Conservation (phyloP, 164 flowering plant genomes). For the Pachysandra terminalis region DNA sequence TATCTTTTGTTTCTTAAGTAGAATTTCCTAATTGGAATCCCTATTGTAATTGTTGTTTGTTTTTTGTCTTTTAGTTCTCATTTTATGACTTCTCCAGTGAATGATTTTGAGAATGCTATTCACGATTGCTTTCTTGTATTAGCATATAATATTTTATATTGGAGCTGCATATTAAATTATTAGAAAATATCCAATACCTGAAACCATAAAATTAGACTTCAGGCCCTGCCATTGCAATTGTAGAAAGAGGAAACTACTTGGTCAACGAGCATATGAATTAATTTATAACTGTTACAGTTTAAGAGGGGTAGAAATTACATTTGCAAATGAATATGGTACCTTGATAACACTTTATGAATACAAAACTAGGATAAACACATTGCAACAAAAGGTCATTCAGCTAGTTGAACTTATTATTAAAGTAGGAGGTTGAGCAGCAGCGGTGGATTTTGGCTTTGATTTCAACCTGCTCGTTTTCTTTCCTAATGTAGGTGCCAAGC, state of each 20-base stretch:
- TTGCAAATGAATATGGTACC: background rate
- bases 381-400: background rate
- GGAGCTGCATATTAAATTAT: background rate
- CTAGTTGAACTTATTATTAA: background rate
- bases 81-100: background rate
- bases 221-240: background rate
- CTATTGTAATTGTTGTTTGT: background rate
- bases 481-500: slow-evolving; percentile 64
- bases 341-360: background rate
- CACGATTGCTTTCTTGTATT: too few species aligned
- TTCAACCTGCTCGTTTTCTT: background rate
- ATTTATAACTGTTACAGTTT: background rate
- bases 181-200: too few species aligned
- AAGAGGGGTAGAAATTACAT: background rate
- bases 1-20: background rate
- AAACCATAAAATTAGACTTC: background rate
- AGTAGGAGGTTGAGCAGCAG: background rate
- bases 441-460: too few species aligned
- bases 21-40: background rate
- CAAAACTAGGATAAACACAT: too few species aligned
- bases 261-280: too few species aligned
- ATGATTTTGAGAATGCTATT: background rate
- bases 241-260: too few species aligned
- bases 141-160: background rate
- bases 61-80: too few species aligned